Evolutionary conservation across 2,329 filamentous ascomycete genomes (phyloP).

Genomic region (Cercospora beticola): DNA sequence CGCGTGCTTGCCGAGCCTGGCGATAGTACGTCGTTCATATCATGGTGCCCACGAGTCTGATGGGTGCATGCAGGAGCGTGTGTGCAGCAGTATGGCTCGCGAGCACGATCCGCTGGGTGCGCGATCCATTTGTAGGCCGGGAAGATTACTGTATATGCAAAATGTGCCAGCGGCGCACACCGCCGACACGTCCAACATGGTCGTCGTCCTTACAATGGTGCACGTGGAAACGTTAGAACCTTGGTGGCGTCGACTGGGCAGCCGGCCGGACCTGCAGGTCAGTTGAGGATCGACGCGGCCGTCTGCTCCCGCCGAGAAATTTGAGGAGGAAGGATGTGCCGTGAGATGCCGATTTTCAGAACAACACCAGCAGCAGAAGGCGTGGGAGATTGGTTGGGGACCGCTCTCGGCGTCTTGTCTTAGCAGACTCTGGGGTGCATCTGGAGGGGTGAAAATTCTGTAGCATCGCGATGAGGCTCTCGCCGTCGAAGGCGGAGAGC

Average conservation of each 20-base stretch:
- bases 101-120: neutral
- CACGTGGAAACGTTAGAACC: neutral
- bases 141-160: neutral
- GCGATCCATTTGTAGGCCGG: neutral
- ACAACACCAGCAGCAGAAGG: neutral
- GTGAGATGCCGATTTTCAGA: conserved; percentile 2
- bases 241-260: neutral
- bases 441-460: neutral
- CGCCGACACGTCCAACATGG: neutral
- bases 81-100: neutral
- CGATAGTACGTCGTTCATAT: neutral
- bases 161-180: neutral
- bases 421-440: conserved; percentile 4
- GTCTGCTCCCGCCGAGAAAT: neutral
- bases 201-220: neutral
- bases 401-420: neutral
- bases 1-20: neutral
- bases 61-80: neutral
- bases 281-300: conserved; percentile 9
- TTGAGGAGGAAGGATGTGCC: neutral
- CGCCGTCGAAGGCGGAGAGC: neutral
- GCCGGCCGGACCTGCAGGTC: conserved; percentile 5
- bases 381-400: conserved; percentile 1
- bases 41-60: neutral
- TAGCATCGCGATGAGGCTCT: neutral